Percentiles rank a stretch among this genome's conserved stretches.
Conservation (phyloP, 2,329 filamentous ascomycete species). For the Claviceps sp. region DNA sequence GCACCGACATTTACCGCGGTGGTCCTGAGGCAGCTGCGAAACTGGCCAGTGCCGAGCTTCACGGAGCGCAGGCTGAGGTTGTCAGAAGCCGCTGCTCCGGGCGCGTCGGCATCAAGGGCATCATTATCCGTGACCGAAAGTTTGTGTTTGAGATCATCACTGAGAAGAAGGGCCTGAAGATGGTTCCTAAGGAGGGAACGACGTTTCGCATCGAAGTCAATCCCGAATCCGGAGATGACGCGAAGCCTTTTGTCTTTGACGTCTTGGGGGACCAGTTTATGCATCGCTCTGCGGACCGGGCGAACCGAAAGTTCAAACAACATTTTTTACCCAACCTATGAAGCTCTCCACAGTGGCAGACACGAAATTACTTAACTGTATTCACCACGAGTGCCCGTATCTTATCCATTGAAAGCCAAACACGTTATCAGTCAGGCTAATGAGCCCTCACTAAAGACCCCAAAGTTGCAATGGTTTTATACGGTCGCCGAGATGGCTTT, state of each 20-base stretch:
- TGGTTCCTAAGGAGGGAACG: slow-evolving; percentile 80
- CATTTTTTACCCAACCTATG: slow-evolving; percentile 44
- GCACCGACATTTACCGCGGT: slow-evolving; percentile 41
- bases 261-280: slow-evolving; percentile 80
- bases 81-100: slow-evolving; percentile 69
- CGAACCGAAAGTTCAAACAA: slow-evolving; percentile 82
- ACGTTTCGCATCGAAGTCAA: slow-evolving; percentile 68
- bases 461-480: background rate
- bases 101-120: slow-evolving; percentile 70
- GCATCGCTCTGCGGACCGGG: slow-evolving; percentile 67
- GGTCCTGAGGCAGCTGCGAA: slow-evolving; percentile 53
- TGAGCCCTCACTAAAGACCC: background rate
- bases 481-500: background rate
- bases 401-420: background rate
- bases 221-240: slow-evolving; percentile 10
- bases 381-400: background rate
- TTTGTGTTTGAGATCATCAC: slow-evolving; percentile 81
- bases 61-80: slow-evolving; percentile 74
- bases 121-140: slow-evolving; percentile 79
- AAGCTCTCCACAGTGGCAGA: background rate
- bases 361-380: background rate
- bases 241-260: slow-evolving; percentile 55
- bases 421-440: background rate
- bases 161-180: slow-evolving; percentile 53
- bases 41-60: slow-evolving; percentile 75